Evolutionary conservation across 179 eudicot species (phyloP).

Genomic region (Carnegiea gigantea): DNA sequence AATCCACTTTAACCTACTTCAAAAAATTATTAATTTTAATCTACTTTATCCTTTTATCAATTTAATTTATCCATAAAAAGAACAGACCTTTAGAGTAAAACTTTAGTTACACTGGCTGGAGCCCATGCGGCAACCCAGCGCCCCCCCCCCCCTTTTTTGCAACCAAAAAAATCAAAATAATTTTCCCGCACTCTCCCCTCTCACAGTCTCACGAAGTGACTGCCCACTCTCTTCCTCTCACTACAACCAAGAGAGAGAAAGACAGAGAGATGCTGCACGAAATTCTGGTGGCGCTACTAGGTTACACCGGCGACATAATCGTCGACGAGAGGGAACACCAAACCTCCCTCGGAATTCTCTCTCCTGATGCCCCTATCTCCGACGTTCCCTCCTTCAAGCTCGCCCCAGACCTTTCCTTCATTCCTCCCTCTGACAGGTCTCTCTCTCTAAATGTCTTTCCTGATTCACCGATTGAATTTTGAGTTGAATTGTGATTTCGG

Average conservation of each 20-base stretch:
- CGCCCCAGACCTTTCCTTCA: conserved; percentile 82
- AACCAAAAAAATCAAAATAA: conserved; percentile 7
- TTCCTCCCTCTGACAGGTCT: conserved; percentile 71
- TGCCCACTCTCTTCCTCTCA: neutral
- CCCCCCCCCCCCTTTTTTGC: neutral
- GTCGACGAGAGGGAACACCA: conserved; percentile 68
- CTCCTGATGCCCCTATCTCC: conserved; percentile 54
- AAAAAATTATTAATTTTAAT: too few relatives aligned
- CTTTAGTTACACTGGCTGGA: too few relatives aligned
- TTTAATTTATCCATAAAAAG: too few relatives aligned
- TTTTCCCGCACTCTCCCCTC: conserved; percentile 18
- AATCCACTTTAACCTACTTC: too few relatives aligned
- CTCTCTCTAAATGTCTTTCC: neutral
- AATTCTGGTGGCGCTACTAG: conserved; percentile 69
- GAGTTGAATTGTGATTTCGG: conserved; percentile 1
- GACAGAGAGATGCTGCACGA: conserved; percentile 75
- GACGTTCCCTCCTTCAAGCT: conserved; percentile 67
- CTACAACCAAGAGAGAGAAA: neutral
- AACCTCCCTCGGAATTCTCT: conserved; percentile 38
- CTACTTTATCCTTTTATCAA: too few relatives aligned
- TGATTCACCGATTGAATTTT: neutral
- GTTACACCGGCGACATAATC: conserved; percentile 95
- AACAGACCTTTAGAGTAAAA: too few relatives aligned
- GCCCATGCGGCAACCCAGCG: too few relatives aligned
- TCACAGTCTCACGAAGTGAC: neutral